These are phyloP conservation scores for Amphicarpaea edgeworthii DNA, from an alignment of 306 rosid genomes.

Conservation along the genomic window DNA sequence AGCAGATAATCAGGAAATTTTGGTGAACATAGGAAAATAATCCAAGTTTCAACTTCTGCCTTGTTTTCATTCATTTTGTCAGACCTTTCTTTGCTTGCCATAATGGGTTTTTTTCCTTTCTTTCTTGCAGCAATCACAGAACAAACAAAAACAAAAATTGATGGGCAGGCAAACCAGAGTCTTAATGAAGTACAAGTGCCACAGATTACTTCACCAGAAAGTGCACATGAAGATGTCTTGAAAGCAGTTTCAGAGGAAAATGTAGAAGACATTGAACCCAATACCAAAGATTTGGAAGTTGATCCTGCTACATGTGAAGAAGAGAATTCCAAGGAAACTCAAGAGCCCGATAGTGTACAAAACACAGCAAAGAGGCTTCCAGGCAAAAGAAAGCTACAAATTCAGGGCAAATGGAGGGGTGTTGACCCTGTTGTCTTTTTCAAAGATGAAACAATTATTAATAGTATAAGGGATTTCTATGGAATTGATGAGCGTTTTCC, in stretches of 20 bases:
- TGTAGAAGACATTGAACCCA: conserved; percentile 54
- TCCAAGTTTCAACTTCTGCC: conserved; percentile 18
- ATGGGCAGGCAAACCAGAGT: conserved; percentile 45
- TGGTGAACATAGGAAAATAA: background rate
- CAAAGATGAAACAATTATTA: conserved; percentile 72
- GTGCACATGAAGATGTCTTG: conserved; percentile 48
- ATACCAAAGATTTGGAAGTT: conserved; percentile 49
- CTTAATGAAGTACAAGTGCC: conserved; percentile 52
- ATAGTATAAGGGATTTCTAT: conserved; percentile 82
- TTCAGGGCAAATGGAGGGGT: conserved; percentile 96
- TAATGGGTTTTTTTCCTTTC: conserved; percentile 33
- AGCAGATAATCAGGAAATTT: conserved; percentile 5
- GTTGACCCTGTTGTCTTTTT: conserved; percentile 95
- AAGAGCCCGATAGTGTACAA: conserved; percentile 49
- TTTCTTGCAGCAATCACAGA: conserved; percentile 56
- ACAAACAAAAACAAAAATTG: conserved; percentile 49
- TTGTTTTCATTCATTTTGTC: conserved; percentile 16
- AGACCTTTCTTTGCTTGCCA: conserved; percentile 32
- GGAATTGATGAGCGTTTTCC: conserved; percentile 85
- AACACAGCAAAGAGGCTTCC: conserved; percentile 49
- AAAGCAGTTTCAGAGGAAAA: conserved; percentile 63
- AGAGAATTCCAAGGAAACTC: conserved; percentile 50
- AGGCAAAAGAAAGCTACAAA: conserved; percentile 80
- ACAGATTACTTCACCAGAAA: conserved; percentile 54
- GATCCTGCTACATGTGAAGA: conserved; percentile 52